A percentile compares a stretch with the other conserved stretches of the same genome.
phyloP scores from a whole-genome alignment of 805 yeast species.

The Candida ortonii region DNA sequence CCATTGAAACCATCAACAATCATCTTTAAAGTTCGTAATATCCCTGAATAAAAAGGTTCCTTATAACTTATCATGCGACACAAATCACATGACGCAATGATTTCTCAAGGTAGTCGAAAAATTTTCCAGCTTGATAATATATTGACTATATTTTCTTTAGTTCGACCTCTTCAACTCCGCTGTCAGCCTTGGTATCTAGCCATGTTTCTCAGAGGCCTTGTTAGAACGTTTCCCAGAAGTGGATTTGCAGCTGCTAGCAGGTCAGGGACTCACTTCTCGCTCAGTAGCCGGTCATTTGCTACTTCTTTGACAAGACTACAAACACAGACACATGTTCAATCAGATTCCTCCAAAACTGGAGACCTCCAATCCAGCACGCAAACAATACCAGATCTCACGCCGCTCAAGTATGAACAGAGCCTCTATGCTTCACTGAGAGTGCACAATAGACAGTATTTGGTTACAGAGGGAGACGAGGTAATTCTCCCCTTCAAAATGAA shows the following conservation, averaged over 20 bases:
- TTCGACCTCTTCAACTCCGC: too few species aligned
- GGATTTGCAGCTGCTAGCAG: too few species aligned
- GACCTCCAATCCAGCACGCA: too few species aligned
- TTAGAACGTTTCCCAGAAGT: too few species aligned
- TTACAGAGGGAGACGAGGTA: conserved; percentile 86
- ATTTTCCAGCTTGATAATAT: conserved; percentile 3
- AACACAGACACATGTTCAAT: conserved; percentile 1
- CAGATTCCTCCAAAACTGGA: conserved; percentile 1
- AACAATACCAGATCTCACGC: conserved; percentile 44
- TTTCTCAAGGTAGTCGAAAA: conserved; percentile 3
- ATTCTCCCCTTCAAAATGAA: conserved; percentile 75
- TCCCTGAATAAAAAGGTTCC: too few species aligned
- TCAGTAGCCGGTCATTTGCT: too few species aligned
- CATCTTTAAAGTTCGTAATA: too few species aligned
- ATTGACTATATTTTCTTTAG: too few species aligned
- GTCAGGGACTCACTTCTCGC: too few species aligned
- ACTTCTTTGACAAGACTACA: conserved; percentile 1
- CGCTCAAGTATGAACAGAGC: conserved; percentile 63
- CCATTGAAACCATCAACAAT: too few species aligned
- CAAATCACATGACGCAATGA: conserved; percentile 1
- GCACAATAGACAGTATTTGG: conserved; percentile 81
- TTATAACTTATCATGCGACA: conserved; percentile 1
- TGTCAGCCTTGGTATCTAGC: too few species aligned
- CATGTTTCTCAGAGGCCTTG: too few species aligned
- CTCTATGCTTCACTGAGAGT: conserved; percentile 81